Percentiles rank a stretch among this genome's conserved stretches.
Evolutionary conservation across 2,329 filamentous ascomycete genomes (phyloP).

Genomic region (Monosporascus ibericus): DNA sequence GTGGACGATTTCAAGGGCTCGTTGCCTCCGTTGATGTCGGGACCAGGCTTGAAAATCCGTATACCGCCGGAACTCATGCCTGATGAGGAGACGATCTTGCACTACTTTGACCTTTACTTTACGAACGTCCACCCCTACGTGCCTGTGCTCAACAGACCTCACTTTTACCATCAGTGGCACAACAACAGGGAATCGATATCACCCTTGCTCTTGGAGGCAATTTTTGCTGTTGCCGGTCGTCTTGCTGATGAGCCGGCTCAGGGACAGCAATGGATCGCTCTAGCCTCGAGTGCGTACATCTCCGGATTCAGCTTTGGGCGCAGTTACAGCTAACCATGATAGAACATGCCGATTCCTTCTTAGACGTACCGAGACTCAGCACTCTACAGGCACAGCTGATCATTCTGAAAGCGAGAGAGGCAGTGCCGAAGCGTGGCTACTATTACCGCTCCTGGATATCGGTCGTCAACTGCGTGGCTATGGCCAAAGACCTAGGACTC

Average conservation of each 20-base stretch:
- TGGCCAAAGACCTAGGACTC: conserved; percentile 86
- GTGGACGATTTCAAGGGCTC: conserved; percentile 66
- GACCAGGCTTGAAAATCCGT: conserved; percentile 70
- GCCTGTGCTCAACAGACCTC: conserved; percentile 75
- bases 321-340: conserved; percentile 18
- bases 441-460: conserved; percentile 98
- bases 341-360: conserved; percentile 90
- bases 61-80: conserved; percentile 95
- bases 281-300: conserved; percentile 65
- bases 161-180: conserved; percentile 88
- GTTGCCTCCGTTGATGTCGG: conserved; percentile 61
- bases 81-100: conserved; percentile 69
- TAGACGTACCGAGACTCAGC: conserved; percentile 83
- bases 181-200: conserved; percentile 78
- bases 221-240: conserved; percentile 83
- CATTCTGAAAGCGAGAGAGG: conserved; percentile 83
- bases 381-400: conserved; percentile 87
- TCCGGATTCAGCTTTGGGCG: neutral
- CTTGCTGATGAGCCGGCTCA: conserved; percentile 77
- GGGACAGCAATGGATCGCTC: conserved; percentile 86
- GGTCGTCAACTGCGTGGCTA: conserved; percentile 82
- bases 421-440: conserved; percentile 87
- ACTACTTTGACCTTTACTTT: conserved; percentile 90
- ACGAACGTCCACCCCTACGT: conserved; percentile 86
- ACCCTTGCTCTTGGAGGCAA: conserved; percentile 78